Evolutionary conservation across 768 basidiomycete genomes (phyloP).

Genomic region (Lepiota subincarnata): DNA sequence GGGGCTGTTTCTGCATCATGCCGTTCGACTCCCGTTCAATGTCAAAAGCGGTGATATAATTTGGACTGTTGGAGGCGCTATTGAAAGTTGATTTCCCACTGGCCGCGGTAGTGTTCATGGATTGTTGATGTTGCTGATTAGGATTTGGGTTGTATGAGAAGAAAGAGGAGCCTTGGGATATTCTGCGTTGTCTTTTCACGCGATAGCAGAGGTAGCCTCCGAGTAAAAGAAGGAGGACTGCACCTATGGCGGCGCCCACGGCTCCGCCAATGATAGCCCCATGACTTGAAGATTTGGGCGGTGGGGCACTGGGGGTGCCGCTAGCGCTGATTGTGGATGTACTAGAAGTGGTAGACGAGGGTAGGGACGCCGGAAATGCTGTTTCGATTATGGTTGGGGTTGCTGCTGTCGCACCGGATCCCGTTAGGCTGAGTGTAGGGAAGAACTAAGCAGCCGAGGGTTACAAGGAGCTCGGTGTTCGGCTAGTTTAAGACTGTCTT

Average conservation of each 20-base stretch:
- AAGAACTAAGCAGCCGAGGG: slow-evolving; percentile 16
- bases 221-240: slow-evolving; percentile 7
- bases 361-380: slow-evolving; percentile 12
- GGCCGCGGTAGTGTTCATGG: slow-evolving; percentile 1
- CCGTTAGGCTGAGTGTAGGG: slow-evolving; percentile 22
- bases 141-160: slow-evolving; percentile 15
- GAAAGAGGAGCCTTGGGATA: slow-evolving; percentile 10
- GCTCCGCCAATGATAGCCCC: slow-evolving; percentile 20
- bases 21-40: background rate
- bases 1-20: background rate
- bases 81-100: background rate
- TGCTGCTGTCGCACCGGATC: slow-evolving; percentile 33
- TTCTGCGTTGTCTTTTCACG: slow-evolving; percentile 10
- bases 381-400: background rate
- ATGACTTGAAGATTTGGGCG: slow-evolving; percentile 6
- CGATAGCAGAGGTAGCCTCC: slow-evolving; percentile 9
- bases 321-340: slow-evolving; percentile 5
- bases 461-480: background rate
- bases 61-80: background rate
- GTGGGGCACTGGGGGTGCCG: slow-evolving; percentile 10
- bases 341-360: slow-evolving; percentile 5
- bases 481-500: slow-evolving; percentile 9
- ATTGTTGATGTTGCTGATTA: slow-evolving; percentile 11
- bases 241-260: slow-evolving; percentile 16
- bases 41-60: slow-evolving; percentile 2